Evolutionary conservation across 2,329 filamentous ascomycete genomes (phyloP).

Genomic region (Leptographium flavum): DNA sequence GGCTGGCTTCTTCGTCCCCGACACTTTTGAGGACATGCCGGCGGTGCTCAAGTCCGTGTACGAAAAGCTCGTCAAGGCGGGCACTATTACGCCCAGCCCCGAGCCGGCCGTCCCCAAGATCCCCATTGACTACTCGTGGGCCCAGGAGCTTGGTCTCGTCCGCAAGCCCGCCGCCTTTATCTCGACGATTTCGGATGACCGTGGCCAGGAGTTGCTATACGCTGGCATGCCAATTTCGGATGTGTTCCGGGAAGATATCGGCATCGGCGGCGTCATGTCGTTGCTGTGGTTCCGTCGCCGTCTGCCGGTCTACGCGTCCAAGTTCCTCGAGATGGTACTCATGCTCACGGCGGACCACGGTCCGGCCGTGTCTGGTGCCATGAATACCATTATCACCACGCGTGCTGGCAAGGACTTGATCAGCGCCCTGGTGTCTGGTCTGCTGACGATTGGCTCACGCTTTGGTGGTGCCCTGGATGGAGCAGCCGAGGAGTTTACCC

Average conservation of each 20-base stretch:
- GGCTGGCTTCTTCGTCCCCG: constrained; percentile 84
- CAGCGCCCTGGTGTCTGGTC: constrained; percentile 86
- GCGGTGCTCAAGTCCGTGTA: constrained; percentile 65
- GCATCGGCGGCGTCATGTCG: constrained; percentile 99
- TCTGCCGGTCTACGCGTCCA: constrained; percentile 88
- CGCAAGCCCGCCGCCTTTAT: constrained; percentile 99
- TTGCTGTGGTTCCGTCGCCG: constrained; percentile 98
- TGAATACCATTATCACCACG: constrained; percentile 99
- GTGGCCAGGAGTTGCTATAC: constrained; percentile 97
- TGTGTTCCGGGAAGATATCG: constrained; percentile 97
- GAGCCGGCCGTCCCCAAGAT: constrained; percentile 97
- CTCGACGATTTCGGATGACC: constrained; percentile 98
- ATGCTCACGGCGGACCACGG: constrained; percentile 99
- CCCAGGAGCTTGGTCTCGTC: constrained; percentile 96
- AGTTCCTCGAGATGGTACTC: constrained; percentile 99
- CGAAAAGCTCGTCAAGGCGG: constrained; percentile 71
- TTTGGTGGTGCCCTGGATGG: constrained; percentile 98
- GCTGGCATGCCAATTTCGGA: constrained; percentile 99
- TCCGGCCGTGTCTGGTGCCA: constrained; percentile 95
- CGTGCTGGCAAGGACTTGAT: constrained; percentile 98
- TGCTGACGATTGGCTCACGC: constrained; percentile 92
- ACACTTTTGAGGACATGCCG: constrained; percentile 95
- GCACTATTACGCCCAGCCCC: constrained; percentile 69
- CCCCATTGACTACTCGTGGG: constrained; percentile 98
- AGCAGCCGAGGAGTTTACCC: constrained; percentile 95